Evolutionary conservation across 2,329 filamentous ascomycete genomes (phyloP).

Genomic region (Cercospora citrullina): DNA sequence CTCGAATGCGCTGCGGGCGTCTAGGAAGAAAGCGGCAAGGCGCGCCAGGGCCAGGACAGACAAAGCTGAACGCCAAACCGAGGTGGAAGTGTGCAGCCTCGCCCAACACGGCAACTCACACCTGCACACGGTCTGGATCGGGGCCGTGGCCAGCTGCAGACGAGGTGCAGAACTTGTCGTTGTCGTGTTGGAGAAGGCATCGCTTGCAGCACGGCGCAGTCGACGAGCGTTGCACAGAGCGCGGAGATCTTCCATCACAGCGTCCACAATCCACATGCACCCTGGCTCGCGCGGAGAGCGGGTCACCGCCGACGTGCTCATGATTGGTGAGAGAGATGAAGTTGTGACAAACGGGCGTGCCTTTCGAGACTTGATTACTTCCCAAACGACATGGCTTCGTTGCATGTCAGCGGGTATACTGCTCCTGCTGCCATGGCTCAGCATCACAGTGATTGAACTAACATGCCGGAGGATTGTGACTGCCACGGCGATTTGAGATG

Average conservation of each 20-base stretch:
- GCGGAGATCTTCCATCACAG: not conserved
- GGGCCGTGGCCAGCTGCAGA: not conserved
- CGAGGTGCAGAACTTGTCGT: not conserved
- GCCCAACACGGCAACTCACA: not conserved
- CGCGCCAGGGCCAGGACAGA: not conserved
- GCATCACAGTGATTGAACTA: not conserved
- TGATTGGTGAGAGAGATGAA: not conserved
- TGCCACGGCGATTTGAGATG: slow-evolving; percentile 1
- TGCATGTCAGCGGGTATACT: not conserved
- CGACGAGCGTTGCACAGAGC: not conserved
- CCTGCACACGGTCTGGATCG: not conserved
- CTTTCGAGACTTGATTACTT: not conserved
- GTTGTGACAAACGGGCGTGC: not conserved
- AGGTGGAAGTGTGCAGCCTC: not conserved
- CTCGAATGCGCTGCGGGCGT: not conserved
- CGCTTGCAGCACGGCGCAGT: not conserved
- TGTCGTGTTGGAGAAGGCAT: not conserved
- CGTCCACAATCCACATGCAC: not conserved
- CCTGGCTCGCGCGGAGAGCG: not conserved
- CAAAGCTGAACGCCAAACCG: not conserved
- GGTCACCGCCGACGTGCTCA: not conserved
- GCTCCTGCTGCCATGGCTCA: not conserved
- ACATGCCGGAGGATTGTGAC: not conserved
- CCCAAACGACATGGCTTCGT: not conserved
- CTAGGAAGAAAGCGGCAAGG: slow-evolving; percentile 1